These are phyloP conservation scores for Diaporthe eres DNA, from an alignment of 2,329 filamentous ascomycete species.

Conservation along the genomic window DNA sequence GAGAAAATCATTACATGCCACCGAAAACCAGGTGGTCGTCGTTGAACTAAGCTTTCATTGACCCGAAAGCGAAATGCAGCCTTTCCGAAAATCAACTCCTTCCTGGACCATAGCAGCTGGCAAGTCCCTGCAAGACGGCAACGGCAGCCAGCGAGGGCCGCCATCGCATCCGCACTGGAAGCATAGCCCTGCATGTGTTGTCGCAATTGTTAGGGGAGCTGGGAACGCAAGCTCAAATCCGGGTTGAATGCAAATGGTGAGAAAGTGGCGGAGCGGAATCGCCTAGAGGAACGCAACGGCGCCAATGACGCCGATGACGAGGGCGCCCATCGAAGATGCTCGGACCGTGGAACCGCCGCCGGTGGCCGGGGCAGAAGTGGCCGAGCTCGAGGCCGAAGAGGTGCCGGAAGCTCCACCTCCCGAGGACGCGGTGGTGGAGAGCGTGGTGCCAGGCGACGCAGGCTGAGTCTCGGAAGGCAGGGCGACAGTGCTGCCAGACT, in stretches of 20 bases:
- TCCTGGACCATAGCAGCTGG: conserved; percentile 21
- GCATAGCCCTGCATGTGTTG: conserved; percentile 11
- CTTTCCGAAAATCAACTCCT: conserved; percentile 15
- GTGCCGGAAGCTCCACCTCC: conserved; percentile 41
- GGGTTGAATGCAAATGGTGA: neutral
- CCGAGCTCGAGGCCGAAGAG: conserved; percentile 43
- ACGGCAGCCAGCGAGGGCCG: conserved; percentile 18
- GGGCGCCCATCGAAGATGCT: conserved; percentile 52
- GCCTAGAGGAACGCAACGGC: conserved; percentile 54
- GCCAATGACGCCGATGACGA: conserved; percentile 52
- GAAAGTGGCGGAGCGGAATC: neutral
- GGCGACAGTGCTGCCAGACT: conserved; percentile 41
- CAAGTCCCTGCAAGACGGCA: conserved; percentile 20
- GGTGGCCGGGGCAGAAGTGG: conserved; percentile 46
- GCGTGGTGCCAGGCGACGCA: conserved; percentile 41
- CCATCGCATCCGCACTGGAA: conserved; percentile 29
- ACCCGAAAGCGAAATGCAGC: conserved; percentile 6
- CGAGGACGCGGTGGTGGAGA: conserved; percentile 43
- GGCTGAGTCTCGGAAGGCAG: conserved; percentile 44
- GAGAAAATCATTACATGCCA: conserved; percentile 24
- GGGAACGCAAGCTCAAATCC: neutral
- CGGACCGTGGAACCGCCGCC: conserved; percentile 50
- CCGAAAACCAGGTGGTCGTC: conserved; percentile 3
- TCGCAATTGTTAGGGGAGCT: conserved; percentile 13
- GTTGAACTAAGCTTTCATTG: neutral